These are phyloP conservation scores for Phytophthora meadii DNA, from an alignment of 352 stramenopile species.

Conservation along the genomic window DNA sequence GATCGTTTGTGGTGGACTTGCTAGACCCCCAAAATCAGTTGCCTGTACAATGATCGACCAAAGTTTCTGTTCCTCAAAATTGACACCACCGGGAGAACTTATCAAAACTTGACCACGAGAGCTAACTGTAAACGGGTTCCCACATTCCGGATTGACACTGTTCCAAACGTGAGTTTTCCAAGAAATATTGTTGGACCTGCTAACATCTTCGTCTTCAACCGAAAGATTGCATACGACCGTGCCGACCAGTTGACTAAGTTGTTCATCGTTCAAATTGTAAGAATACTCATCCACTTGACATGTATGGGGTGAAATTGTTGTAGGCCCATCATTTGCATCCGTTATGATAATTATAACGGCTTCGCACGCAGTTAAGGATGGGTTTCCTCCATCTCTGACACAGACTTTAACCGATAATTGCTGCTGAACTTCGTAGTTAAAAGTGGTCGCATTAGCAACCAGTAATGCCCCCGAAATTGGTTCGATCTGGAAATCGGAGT, in stretches of 20 bases:
- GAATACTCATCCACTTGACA: constrained; percentile 27
- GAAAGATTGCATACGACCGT: constrained; percentile 24
- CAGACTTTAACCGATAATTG: constrained; percentile 15
- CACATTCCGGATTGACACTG: constrained; percentile 7
- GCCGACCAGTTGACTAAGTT: constrained; percentile 19
- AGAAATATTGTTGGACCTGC: constrained; percentile 6
- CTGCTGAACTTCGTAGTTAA: constrained; percentile 24
- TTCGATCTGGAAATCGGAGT: constrained; percentile 20
- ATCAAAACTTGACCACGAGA: constrained; percentile 23
- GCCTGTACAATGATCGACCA: constrained; percentile 26
- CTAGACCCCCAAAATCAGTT: constrained; percentile 28
- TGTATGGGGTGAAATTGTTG: constrained; percentile 15
- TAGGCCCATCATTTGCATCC: constrained; percentile 30
- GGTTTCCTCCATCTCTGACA: constrained; percentile 23
- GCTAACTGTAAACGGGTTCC: constrained; percentile 25
- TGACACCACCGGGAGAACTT: constrained; percentile 10
- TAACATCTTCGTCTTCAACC: constrained; percentile 26
- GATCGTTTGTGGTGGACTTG: constrained; percentile 18
- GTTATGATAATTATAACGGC: constrained; percentile 13
- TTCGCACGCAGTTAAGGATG: constrained; percentile 17
- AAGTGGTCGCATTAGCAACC: constrained; percentile 20
- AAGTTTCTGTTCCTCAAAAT: constrained; percentile 22
- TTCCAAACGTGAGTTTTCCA: constrained; percentile 33
- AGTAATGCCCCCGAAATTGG: constrained; percentile 17
- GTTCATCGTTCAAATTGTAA: constrained; percentile 26